Evolutionary conservation across 441 rosid genomes (phyloP), one percentile per base, ranked within the genome.

Genomic region (Gossypium trilobum): DNA sequence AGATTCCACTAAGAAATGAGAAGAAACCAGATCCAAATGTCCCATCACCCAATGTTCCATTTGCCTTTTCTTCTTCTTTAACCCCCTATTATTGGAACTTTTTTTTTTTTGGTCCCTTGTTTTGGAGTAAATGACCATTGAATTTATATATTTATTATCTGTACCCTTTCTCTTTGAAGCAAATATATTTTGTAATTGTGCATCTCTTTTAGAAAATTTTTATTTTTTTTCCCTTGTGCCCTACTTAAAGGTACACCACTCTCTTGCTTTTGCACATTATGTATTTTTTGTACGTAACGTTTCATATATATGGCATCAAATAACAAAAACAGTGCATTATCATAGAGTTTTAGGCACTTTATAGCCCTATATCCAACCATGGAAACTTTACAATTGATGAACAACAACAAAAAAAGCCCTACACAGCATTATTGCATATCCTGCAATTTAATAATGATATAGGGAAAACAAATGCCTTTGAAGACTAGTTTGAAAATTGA

Each of bases 121-220:
- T 78, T 59, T 70, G 31, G 48, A 73, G 57, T 73, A 48, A 74
- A 75, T 58, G 75, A 71, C n/a, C 73, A 42, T 23, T 23, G 70
- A 25, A 36, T 74, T 14, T 31, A 5, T 31, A 23, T 63, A 23
- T 64, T 19, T 75, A 70, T 62, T 73, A 68, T 55, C 11, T 69
- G 62, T 61, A 50, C 44, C 78, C 36, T 74, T 72, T 82, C 77
- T 81, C 91, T 84, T 85, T 76, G 69, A 85, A 80, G 83, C 85
- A 71, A 87, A 84, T 89, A 79, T 71, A 82, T 71, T 74, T 69
- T 75, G 69, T 63, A 48, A 10, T 50, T 39, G 52, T 27, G 63
- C 33, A 46, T 57, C 17, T 62, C 42, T 70, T 31, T 17, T 25
- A 44, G 61, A 73, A 60, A 31, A 31, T 0, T 31, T 31, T 31